phyloP scores from a whole-genome alignment of 257 asterid species.

The Handroanthus guayacan region DNA sequence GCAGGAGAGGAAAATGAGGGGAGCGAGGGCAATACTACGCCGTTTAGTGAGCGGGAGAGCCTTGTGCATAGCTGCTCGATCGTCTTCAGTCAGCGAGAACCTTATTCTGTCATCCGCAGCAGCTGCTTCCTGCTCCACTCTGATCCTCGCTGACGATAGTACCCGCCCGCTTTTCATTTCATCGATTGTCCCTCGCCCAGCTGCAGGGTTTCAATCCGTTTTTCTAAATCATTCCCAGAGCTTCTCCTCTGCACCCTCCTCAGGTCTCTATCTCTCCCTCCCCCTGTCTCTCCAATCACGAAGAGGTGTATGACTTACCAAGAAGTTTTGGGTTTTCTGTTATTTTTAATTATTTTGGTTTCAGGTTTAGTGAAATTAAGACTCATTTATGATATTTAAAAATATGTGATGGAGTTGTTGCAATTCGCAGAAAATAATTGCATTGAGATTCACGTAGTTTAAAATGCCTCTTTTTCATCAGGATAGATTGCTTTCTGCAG shows the following conservation, averaged over 20 bases:
- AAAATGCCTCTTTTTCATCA: neutral
- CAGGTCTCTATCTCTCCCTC: conserved; percentile 51
- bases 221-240: conserved; percentile 51
- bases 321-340: conserved; percentile 11
- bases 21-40: conserved; percentile 53
- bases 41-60: conserved; percentile 53
- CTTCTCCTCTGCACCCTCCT: conserved; percentile 68
- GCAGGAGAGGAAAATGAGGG: conserved; percentile 47
- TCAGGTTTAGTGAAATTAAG: neutral
- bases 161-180: conserved; percentile 48
- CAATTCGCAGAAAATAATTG: neutral
- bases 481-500: neutral
- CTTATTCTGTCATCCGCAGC: conserved; percentile 69
- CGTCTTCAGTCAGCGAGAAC: conserved; percentile 54
- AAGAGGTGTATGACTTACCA: neutral
- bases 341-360: neutral
- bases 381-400: neutral
- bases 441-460: neutral
- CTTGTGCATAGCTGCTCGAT: conserved; percentile 40
- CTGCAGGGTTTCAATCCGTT: conserved; percentile 31
- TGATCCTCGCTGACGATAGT: conserved; percentile 56
- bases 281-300: neutral
- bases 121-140: conserved; percentile 66
- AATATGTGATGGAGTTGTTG: neutral
- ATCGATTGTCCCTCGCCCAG: conserved; percentile 34